Conservation (phyloP, 495 filamentous ascomycete genomes). For the Geopyxis carbonaria region DNA sequence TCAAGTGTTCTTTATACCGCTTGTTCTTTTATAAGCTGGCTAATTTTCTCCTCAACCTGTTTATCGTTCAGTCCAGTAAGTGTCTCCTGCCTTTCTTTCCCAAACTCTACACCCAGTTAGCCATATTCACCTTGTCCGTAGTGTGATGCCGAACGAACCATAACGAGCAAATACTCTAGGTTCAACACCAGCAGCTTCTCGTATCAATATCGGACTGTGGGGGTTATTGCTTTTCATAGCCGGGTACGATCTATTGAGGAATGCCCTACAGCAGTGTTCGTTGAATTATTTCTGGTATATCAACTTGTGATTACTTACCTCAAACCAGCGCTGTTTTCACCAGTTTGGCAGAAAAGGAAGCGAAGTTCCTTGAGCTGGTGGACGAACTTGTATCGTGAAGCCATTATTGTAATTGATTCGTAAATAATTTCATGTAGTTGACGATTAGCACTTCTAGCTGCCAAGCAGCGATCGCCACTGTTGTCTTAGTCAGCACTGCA, state of each 20-base stretch:
- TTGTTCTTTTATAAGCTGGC: neutral
- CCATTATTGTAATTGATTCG: constrained; percentile 66
- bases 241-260: constrained; percentile 81
- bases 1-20: too few relatives aligned
- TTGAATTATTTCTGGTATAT: constrained; percentile 1
- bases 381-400: constrained; percentile 78
- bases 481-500: too few relatives aligned
- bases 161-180: constrained; percentile 87
- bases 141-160: constrained; percentile 33
- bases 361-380: constrained; percentile 84
- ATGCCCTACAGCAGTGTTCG: constrained; percentile 67
- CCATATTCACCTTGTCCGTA: neutral
- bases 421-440: too few relatives aligned
- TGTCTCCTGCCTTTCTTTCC: constrained; percentile 71
- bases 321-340: constrained; percentile 67
- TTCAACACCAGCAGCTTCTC: constrained; percentile 66
- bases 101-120: constrained; percentile 42
- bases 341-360: constrained; percentile 89
- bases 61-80: constrained; percentile 72
- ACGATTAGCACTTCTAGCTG: too few relatives aligned
- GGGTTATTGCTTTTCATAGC: constrained; percentile 99
- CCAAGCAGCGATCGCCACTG: too few relatives aligned
- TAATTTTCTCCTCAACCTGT: constrained; percentile 79
- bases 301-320: constrained; percentile 39
- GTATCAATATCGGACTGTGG: constrained; percentile 78